Evolutionary conservation across 257 asterid species (phyloP).

Genomic region (Nicotiana tabacum): DNA sequence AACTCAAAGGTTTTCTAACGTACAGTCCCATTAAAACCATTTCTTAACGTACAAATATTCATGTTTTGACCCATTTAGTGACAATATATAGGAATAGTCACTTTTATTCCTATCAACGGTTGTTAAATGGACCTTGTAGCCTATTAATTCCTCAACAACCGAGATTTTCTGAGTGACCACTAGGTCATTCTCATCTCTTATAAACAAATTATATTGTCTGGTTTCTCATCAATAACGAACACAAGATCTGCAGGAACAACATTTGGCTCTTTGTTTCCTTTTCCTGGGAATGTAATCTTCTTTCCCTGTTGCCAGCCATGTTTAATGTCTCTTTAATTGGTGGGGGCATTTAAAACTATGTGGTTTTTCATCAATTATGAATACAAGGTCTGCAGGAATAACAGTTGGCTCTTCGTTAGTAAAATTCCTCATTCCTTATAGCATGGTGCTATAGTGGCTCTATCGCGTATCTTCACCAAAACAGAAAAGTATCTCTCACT

Average conservation of each 20-base stretch:
- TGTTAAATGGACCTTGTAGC: slow-evolving; percentile 25
- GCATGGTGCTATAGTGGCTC: too few species aligned
- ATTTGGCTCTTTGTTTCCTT: slow-evolving; percentile 70
- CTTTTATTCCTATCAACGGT: slow-evolving; percentile 63
- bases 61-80: too few species aligned
- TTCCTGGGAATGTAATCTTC: slow-evolving; percentile 80
- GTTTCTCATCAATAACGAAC: slow-evolving; percentile 74
- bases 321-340: slow-evolving; percentile 69
- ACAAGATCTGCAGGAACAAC: slow-evolving; percentile 63
- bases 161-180: slow-evolving; percentile 18
- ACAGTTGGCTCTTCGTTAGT: too few species aligned
- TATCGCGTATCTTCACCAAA: too few species aligned
- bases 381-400: too few species aligned
- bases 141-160: too few species aligned
- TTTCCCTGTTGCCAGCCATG: slow-evolving; percentile 92
- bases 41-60: too few species aligned
- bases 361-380: too few species aligned
- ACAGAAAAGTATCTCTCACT: too few species aligned
- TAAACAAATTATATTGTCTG: slow-evolving; percentile 43
- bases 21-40: too few species aligned
- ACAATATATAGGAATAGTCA: slow-evolving; percentile 38
- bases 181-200: slow-evolving; percentile 71
- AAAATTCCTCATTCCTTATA: too few species aligned
- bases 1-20: too few species aligned
- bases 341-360: slow-evolving; percentile 26